Percentiles rank a stretch among this genome's conserved stretches.
phyloP scores from a whole-genome alignment of 257 asterid genomes.

The Solanum bulbocastanum region DNA sequence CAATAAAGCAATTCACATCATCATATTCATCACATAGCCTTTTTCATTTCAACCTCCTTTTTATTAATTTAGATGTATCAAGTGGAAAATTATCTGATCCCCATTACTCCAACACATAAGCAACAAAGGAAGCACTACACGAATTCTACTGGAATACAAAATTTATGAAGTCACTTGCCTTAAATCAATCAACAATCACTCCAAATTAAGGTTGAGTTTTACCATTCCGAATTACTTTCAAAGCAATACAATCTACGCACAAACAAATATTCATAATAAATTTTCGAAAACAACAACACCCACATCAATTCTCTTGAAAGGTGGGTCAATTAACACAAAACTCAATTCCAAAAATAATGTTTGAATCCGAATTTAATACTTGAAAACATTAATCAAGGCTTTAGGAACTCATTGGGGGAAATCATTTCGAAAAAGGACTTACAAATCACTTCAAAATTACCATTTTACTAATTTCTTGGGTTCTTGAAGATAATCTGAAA shows the following conservation, averaged over 20 bases:
- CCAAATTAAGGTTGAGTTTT: background rate
- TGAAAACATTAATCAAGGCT: background rate
- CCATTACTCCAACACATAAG: background rate
- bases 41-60: background rate
- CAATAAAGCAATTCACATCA: background rate
- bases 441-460: background rate
- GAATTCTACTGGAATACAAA: background rate
- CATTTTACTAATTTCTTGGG: background rate
- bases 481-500: background rate
- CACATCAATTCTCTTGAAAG: too few species aligned
- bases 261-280: background rate
- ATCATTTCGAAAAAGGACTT: background rate
- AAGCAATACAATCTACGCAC: background rate
- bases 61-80: background rate
- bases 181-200: background rate
- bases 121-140: background rate
- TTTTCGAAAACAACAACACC: too few species aligned
- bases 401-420: background rate
- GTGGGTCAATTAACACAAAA: background rate
- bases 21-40: background rate
- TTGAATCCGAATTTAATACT: background rate
- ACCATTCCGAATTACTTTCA: background rate
- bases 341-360: too few species aligned
- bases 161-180: background rate
- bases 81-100: background rate